Conservation (phyloP, 139 green algal species). For the Volvox africanus region DNA sequence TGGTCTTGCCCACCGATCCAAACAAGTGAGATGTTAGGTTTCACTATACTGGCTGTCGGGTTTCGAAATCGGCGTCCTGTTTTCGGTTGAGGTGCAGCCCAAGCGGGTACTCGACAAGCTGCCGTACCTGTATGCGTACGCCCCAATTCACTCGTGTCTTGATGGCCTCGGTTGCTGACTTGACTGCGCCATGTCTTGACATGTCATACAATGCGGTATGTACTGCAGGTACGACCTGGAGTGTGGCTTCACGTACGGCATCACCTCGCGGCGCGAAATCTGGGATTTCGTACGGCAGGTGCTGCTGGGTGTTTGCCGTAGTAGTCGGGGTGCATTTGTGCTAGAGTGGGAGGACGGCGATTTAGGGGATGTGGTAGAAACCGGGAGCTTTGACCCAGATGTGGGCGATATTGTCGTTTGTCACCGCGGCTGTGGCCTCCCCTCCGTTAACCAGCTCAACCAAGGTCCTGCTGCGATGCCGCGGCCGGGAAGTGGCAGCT, state of each 20-base stretch:
- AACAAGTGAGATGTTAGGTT: constrained; percentile 3
- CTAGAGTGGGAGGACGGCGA: constrained; percentile 28
- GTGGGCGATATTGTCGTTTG: background rate
- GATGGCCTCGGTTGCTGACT: too few species aligned
- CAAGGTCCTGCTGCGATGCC: background rate
- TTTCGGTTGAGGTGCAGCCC: too few species aligned
- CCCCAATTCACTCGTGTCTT: too few species aligned
- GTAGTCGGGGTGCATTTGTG: constrained; percentile 9
- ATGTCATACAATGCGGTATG: too few species aligned
- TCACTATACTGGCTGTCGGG: too few species aligned
- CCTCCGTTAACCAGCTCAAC: constrained; percentile 6
- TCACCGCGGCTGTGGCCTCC: constrained; percentile 9
- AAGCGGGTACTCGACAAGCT: too few species aligned
- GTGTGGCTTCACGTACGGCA: constrained; percentile 50
- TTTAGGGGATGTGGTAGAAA: constrained; percentile 31
- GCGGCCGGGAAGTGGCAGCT: background rate
- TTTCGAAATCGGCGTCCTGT: too few species aligned
- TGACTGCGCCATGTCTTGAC: too few species aligned
- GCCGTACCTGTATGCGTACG: too few species aligned
- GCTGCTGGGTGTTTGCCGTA: constrained; percentile 40
- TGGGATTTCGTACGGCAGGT: constrained; percentile 28
- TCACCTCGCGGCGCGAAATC: background rate
- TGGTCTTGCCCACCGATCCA: constrained; percentile 42
- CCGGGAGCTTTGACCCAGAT: constrained; percentile 26
- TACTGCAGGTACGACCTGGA: constrained; percentile 28